Evolutionary conservation across 345 rosid species (phyloP), one percentile per base, ranked within the genome.

Genomic region (Gossypium australe): DNA sequence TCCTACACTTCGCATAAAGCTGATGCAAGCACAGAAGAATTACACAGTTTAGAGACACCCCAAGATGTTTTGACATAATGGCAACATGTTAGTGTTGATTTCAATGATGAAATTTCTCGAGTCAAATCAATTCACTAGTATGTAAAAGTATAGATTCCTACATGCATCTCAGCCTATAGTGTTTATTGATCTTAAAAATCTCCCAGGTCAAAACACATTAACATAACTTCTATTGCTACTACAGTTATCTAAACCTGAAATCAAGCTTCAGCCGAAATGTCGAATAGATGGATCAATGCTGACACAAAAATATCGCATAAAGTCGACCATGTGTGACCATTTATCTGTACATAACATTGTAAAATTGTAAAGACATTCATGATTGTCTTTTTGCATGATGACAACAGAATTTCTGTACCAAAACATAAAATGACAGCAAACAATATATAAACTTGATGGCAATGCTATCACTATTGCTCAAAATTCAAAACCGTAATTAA

Each of bases 171-270:
- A 22, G 38, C n/a, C 34, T 53, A 17, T 41, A 10, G 9, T 9
- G 24, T 34, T 34, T 70, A 64, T 63, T 64, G 69, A 64, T 64
- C 68, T 41, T 41, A 17, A 43, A 64, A 65, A 67, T 67, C 51
- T 45, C 56, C 55, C 34, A 7, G 6, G 11, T 67, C 41, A 47
- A 45, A 47, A 47, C 55, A 22, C 56, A 22, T 22, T 2, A n/a
- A n/a, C 27, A 41, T 41, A n/a, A 41, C 49, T 3, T 9, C 20
- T 9, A 8, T 38, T 38, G 3, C 47, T 3, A 41, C 68, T 9
- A n/a, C 22, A 41, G n/a, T 3, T 17, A 64, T 64, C 24, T 10
- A 49, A 64, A n/a, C 27, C 14, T n/a, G n/a, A 41, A 9, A 64
- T 41, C 69, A 64, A 3, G 18, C 51, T n/a, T 41, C 3, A 3